Evolutionary conservation across 2,329 filamentous ascomycete genomes (phyloP), one percentile per base, ranked within the genome.

Genomic region (Penicillium sp.): DNA sequence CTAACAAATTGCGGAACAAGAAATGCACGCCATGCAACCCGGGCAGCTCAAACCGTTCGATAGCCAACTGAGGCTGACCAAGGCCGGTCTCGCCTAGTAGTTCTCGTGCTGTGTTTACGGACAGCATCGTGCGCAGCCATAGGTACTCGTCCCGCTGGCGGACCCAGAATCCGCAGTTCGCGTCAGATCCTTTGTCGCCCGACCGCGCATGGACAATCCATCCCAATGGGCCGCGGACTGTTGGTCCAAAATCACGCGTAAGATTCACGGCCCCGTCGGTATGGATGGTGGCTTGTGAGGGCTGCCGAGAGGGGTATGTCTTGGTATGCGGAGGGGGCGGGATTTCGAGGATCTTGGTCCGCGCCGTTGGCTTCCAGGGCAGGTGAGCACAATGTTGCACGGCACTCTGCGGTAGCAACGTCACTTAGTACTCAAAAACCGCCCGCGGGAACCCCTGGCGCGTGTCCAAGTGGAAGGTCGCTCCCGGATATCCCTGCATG

Each of bases 11-110:
- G n/a, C 61, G 50, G 38, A 68, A 64, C 16, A 68, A 39, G 47
- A 68, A 67, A 51, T 68, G 65, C 26, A 68, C 65, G 0, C 54
- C 65, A 23, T 58, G 50, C 17, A 72, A 58, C 28, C 68, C 63
- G 4, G 71, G 64, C 16, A 76, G 57, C 55, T 76, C 73, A 19
- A 73, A 71, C 0, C 72, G 61, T 33, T 74, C 72, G 26, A 76
- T 63, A 7, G 38, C 39, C 7, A 55, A 29, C 5, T 39, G 33
- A 1, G 37, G 23, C 16, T 41, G 43, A 7, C 25, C 26, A 5
- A 28, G 39, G 13, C 32, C 48, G 6, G 28, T 36, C 9, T 48
- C 34, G 7, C 54, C 54, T n/a, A 58, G 31, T 15, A 58, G 41
- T 14, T 51, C 25, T 6, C 45, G 43, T 3, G 45, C 45, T 7